These are phyloP conservation scores for Moesziomyces sp. DNA, from an alignment of 1,284 basidiomycete genomes.

Conservation along the genomic window DNA sequence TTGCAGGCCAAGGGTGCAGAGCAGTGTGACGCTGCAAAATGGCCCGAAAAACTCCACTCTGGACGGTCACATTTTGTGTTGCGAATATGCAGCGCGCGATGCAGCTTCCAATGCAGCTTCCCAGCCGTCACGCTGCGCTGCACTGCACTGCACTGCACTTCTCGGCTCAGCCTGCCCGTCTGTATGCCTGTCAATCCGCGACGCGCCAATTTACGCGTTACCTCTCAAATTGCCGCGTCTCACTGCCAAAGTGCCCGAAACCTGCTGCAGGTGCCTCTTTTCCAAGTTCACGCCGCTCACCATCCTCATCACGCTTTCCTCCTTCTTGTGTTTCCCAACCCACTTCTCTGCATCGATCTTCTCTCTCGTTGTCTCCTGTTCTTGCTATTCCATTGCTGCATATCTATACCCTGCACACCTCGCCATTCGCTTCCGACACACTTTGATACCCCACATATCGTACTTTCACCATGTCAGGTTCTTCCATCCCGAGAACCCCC, in stretches of 20 bases:
- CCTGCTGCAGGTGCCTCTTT: constrained; percentile 2
- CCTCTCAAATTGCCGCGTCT: not conserved
- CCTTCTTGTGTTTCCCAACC: not conserved
- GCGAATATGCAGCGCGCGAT: not conserved
- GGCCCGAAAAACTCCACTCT: constrained; percentile 5
- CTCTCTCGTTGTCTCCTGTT: not conserved
- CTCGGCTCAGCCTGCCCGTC: not conserved
- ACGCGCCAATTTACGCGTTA: constrained; percentile 53
- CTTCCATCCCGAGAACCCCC: constrained; percentile 26
- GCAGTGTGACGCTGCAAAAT: constrained; percentile 1
- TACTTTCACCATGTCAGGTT: constrained; percentile 22
- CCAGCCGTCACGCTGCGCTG: not conserved
- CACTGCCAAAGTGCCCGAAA: not conserved
- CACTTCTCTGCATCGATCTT: not conserved
- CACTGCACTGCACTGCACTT: not conserved
- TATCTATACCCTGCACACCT: too few relatives aligned
- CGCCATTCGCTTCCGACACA: not conserved
- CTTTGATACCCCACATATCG: not conserved
- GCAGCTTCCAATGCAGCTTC: constrained; percentile 6
- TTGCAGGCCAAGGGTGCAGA: constrained; percentile 1
- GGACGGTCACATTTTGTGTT: constrained; percentile 20
- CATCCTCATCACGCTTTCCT: not conserved
- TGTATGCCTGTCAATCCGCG: constrained; percentile 11
- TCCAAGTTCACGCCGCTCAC: not conserved
- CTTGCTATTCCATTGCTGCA: not conserved